These are phyloP conservation scores for Zopfia rhizophila DNA, from an alignment of 2,329 filamentous ascomycete species.

Conservation along the genomic window DNA sequence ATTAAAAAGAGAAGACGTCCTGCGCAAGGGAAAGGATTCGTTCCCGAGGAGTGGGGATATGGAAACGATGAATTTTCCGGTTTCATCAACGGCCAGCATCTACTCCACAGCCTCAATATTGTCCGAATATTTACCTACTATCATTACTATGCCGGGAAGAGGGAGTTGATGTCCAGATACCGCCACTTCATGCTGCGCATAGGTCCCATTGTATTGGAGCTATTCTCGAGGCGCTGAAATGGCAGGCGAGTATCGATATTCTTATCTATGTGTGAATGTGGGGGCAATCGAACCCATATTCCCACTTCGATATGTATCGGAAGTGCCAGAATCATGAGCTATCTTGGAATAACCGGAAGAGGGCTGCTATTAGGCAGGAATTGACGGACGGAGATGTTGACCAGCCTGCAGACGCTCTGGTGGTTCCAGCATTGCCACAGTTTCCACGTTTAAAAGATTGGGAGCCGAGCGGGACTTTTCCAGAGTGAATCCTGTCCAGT, in stretches of 20 bases:
- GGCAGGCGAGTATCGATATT: constrained; percentile 17
- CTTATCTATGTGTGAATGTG: constrained; percentile 15
- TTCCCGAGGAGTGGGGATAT: constrained; percentile 17
- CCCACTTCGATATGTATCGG: constrained; percentile 8
- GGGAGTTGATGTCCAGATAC: too few species aligned
- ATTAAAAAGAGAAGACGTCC: constrained; percentile 1
- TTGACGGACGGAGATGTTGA: too few species aligned
- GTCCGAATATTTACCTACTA: constrained; percentile 21
- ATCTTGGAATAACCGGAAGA: constrained; percentile 10
- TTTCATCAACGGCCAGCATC: constrained; percentile 26
- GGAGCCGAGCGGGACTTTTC: too few species aligned
- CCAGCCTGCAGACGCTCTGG: too few species aligned
- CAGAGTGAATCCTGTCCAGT: too few species aligned
- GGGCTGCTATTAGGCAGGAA: too few species aligned
- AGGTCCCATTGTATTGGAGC: constrained; percentile 22
- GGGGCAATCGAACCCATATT: constrained; percentile 7
- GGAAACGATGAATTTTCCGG: constrained; percentile 23
- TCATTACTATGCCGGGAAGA: constrained; percentile 21
- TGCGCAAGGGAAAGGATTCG: constrained; percentile 19
- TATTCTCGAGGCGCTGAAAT: constrained; percentile 20
- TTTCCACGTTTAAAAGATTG: too few species aligned
- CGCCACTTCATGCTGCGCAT: constrained; percentile 21
- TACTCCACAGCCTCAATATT: constrained; percentile 25
- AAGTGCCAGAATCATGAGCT: constrained; percentile 4
- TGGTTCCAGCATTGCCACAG: too few species aligned